phyloP scores from a whole-genome alignment of 768 basidiomycete genomes.

The Baorangia bicolor region DNA sequence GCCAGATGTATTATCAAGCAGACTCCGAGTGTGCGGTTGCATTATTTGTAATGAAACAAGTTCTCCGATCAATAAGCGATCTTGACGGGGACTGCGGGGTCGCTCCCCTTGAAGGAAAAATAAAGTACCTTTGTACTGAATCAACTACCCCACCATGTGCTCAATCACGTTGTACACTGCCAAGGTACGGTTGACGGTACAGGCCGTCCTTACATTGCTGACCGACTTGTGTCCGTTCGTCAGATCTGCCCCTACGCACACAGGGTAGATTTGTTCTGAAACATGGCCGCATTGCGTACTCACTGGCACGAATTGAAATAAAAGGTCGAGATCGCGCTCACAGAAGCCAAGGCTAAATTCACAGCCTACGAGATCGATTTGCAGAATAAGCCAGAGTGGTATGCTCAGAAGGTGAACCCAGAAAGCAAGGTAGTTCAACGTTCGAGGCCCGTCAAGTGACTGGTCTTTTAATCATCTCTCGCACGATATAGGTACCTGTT shows the following conservation, averaged over 20 bases:
- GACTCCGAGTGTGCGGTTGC: not conserved
- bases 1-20: not conserved
- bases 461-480: not conserved
- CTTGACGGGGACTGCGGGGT: not conserved
- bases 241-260: slow-evolving; percentile 63
- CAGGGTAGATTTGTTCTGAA: slow-evolving; percentile 36
- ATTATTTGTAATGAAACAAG: not conserved
- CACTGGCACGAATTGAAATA: not conserved
- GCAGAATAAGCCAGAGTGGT: slow-evolving; percentile 68
- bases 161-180: slow-evolving; percentile 47
- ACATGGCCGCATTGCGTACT: not conserved
- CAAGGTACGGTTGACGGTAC: slow-evolving; percentile 34
- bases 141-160: slow-evolving; percentile 3
- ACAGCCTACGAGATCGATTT: slow-evolving; percentile 59
- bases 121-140: not conserved
- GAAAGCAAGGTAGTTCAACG: slow-evolving; percentile 53
- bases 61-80: not conserved
- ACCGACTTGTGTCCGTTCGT: not conserved
- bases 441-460: not conserved
- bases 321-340: slow-evolving; percentile 61
- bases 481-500: slow-evolving; percentile 24
- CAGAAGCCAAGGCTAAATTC: slow-evolving; percentile 50
- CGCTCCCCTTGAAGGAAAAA: not conserved
- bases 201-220: not conserved
- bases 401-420: slow-evolving; percentile 61